These are phyloP conservation scores for Alternaria solani DNA, from an alignment of 2,329 filamentous ascomycete species.

Conservation along the genomic window DNA sequence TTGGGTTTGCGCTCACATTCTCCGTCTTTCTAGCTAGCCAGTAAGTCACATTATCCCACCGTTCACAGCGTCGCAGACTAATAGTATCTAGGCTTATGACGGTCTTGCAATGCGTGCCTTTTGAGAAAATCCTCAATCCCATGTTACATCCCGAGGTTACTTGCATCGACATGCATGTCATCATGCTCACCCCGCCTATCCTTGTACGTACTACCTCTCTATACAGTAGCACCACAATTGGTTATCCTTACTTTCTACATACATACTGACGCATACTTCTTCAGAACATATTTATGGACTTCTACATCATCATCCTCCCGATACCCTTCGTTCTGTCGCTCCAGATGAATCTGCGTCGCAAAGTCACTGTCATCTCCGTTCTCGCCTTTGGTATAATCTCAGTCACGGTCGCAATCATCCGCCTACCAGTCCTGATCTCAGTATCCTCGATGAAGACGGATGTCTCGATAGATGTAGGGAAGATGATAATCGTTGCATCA, in stretches of 20 bases:
- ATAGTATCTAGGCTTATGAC: constrained; percentile 2
- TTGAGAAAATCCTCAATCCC: constrained; percentile 11
- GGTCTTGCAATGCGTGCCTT: constrained; percentile 6
- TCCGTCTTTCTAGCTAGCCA: background rate
- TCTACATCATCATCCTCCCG: constrained; percentile 6
- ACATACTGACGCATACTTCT: background rate
- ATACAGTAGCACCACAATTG: background rate
- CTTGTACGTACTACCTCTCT: background rate
- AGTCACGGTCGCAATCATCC: constrained; percentile 8
- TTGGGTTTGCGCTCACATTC: background rate
- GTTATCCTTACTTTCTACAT: background rate
- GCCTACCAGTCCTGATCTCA: background rate
- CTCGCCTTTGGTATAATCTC: constrained; percentile 10
- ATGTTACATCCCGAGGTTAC: background rate
- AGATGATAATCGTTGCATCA: background rate
- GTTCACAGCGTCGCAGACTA: background rate
- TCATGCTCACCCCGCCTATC: constrained; percentile 4
- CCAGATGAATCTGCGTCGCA: constrained; percentile 1
- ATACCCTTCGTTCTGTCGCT: constrained; percentile 7
- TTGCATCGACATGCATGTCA: constrained; percentile 5
- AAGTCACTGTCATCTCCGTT: constrained; percentile 7
- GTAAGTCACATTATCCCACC: background rate
- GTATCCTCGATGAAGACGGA: constrained; percentile 1
- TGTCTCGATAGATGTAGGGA: background rate
- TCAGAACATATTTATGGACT: constrained; percentile 11